Evolutionary conservation across 805 yeast species (phyloP), one percentile per base, ranked within the genome.

Genomic region (Kazachstania viticola): DNA sequence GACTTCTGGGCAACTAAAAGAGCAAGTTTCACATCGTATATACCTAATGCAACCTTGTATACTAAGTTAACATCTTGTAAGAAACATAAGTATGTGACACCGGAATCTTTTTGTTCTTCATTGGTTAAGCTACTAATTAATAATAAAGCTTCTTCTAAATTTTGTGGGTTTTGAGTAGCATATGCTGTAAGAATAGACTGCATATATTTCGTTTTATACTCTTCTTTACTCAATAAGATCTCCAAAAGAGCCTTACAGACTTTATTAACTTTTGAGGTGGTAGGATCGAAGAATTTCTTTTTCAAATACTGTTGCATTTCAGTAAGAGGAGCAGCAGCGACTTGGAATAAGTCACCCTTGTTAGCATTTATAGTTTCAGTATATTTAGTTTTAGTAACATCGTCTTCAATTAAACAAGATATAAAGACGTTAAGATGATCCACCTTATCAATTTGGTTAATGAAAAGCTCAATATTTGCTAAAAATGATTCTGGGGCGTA

Each of bases 1-100:
- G 96, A 85, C 49, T 85, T 91, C 53, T 93, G 97, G 0, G 98
- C 98, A 37, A 91, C 76, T 9, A 70, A 66, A 35, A 91, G 65
- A 0, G 97, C 73, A 46, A 88, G 62, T 35, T 76, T 75, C 26
- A 91, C 75, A 51, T 91, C 79, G 48, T 91, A 91, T 14, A 80
- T 61, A 2, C 93, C 79, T 36, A 91, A 66, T 0, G 96, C 80
- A 14, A 77, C 75, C 29, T 75, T 68, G 57, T 88, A 91, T 14
- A 91, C 65, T 38, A 71, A 62, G 49, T 84, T 84, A 23, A 85
- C 93, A 56, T 88, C 99, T 48, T 80, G 84, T 36, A 91, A 61
- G 65, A 88, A 88, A 46, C 95, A 83, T 34, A 91, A 60, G 49
- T 91, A 96, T 26, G 83, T 75, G 17, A 88, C 72, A 3, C 82